Evolutionary conservation across 129 eudicot genomes (phyloP).

Genomic region (Lactuca sativa): DNA sequence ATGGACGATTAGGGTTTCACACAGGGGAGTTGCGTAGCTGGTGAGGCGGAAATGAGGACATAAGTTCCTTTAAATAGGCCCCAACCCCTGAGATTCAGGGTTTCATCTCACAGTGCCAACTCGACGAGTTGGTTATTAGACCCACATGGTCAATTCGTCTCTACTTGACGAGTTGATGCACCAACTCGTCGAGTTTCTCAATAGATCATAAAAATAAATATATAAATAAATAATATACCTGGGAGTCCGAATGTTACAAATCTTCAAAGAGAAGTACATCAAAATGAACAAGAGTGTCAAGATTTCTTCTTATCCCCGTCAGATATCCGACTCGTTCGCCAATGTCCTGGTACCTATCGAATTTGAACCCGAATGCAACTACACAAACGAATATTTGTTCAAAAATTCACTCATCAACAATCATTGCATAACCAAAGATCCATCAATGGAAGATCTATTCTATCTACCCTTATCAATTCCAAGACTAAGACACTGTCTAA

Average conservation of each 20-base stretch:
- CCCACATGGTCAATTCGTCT: no score
- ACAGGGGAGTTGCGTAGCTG: no score
- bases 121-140: no score
- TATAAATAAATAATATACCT: no score
- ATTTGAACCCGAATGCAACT: constrained; percentile 76
- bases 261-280: constrained; percentile 58
- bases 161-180: no score
- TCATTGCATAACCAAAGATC: constrained; percentile 70
- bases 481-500: constrained; percentile 61
- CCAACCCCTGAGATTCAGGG: no score
- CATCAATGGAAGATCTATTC: constrained; percentile 71
- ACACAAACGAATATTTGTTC: constrained; percentile 90
- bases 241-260: neutral
- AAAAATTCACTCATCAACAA: constrained; percentile 67
- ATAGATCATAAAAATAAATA: no score
- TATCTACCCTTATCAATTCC: constrained; percentile 86
- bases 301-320: constrained; percentile 72
- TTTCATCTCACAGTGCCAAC: no score
- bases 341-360: constrained; percentile 60
- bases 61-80: no score
- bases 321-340: constrained; percentile 63
- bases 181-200: no score
- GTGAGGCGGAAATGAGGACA: no score
- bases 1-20: no score
- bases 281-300: constrained; percentile 68